Conservation (phyloP, 805 yeast species). For the Cyberlindnera mrakii region DNA sequence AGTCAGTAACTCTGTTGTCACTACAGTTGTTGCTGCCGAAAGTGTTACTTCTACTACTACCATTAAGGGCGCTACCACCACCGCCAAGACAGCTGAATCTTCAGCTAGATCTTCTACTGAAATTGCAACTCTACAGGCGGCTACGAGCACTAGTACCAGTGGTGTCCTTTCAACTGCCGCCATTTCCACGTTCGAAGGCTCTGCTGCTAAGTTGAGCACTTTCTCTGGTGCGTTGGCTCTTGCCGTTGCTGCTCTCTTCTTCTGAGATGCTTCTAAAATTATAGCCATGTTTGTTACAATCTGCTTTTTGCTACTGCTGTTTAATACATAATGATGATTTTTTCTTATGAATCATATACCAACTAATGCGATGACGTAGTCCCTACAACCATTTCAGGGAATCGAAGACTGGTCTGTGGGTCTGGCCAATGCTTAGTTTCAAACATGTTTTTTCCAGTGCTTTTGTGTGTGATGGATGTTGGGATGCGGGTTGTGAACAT, state of each 20-base stretch:
- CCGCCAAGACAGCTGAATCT: not conserved
- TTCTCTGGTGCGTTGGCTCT: slow-evolving; percentile 77
- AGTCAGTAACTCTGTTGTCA: slow-evolving; percentile 3
- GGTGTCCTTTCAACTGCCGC: not conserved
- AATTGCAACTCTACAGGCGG: not conserved
- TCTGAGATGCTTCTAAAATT: slow-evolving; percentile 29
- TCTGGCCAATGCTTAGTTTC: too few species aligned
- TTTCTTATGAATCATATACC: too few species aligned
- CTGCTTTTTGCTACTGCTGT: slow-evolving; percentile 48
- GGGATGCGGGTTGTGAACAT: too few species aligned
- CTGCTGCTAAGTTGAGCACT: slow-evolving; percentile 89
- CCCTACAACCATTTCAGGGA: slow-evolving; percentile 30
- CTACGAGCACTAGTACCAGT: too few species aligned
- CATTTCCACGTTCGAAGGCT: slow-evolving; percentile 16
- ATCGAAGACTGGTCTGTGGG: too few species aligned
- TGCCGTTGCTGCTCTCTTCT: slow-evolving; percentile 54
- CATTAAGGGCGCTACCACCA: slow-evolving; percentile 54
- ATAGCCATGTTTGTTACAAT: too few species aligned
- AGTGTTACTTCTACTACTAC: slow-evolving; percentile 90
- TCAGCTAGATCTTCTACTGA: not conserved
- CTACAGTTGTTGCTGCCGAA: slow-evolving; percentile 16
- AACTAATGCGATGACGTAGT: not conserved
- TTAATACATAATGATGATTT: too few species aligned
- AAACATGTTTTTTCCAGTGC: too few species aligned
- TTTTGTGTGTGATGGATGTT: too few species aligned